phyloP scores from a whole-genome alignment of 257 asterid species.

The Salvia rosmarinus region DNA sequence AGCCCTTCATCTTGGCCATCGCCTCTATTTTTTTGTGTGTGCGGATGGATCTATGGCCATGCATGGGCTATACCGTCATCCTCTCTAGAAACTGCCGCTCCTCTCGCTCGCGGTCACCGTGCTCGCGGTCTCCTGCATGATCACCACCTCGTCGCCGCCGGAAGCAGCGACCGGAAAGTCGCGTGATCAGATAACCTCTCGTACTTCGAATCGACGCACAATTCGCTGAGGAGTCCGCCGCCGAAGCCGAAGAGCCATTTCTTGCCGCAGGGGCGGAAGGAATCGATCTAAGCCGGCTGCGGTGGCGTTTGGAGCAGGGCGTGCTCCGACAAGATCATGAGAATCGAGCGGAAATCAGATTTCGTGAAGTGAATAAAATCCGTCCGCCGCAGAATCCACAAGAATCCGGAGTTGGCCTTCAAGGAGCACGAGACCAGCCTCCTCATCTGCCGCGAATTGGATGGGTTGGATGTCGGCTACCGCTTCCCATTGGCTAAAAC shows the following conservation, averaged over 20 bases:
- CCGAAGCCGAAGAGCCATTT: slow-evolving; percentile 39
- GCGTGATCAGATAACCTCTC: slow-evolving; percentile 42
- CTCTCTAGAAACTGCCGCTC: slow-evolving; percentile 22
- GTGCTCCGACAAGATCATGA: slow-evolving; percentile 56
- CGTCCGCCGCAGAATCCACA: slow-evolving; percentile 67
- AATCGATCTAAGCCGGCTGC: slow-evolving; percentile 34
- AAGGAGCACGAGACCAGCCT: slow-evolving; percentile 75
- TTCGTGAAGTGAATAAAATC: slow-evolving; percentile 63
- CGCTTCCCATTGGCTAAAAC: slow-evolving; percentile 70
- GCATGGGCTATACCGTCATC: too few species aligned
- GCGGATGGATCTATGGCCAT: too few species aligned
- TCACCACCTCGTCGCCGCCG: slow-evolving; percentile 38
- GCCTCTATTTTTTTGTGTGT: too few species aligned
- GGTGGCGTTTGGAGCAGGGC: slow-evolving; percentile 51
- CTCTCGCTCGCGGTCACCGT: slow-evolving; percentile 18
- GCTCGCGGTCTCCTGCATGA: slow-evolving; percentile 34
- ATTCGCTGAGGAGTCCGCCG: slow-evolving; percentile 12
- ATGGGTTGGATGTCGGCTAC: slow-evolving; percentile 56
- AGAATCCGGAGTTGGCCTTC: slow-evolving; percentile 86
- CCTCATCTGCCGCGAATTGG: slow-evolving; percentile 67
- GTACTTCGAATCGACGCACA: slow-evolving; percentile 37
- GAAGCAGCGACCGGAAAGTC: neutral
- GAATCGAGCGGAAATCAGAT: slow-evolving; percentile 46
- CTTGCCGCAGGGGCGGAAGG: slow-evolving; percentile 8
- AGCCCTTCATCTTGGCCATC: too few species aligned